These are phyloP conservation scores for Eragrostis nindensis DNA, from an alignment of 176 grass and related monocot genomes.

Conservation along the genomic window DNA sequence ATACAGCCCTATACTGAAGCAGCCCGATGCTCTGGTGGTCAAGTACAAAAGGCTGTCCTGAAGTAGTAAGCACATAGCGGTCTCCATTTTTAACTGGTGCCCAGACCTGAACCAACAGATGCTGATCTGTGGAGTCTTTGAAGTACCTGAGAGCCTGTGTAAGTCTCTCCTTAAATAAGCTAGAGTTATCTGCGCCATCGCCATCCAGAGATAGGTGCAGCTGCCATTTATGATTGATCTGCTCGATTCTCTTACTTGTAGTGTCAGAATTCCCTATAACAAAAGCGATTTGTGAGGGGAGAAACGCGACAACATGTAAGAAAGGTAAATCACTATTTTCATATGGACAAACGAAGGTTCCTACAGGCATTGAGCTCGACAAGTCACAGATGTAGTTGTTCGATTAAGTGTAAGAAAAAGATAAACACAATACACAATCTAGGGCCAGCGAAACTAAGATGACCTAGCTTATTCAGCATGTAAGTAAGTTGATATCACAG, in stretches of 20 bases:
- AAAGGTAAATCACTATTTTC: slow-evolving; percentile 33
- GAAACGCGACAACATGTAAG: slow-evolving; percentile 18
- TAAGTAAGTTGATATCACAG: slow-evolving; percentile 31
- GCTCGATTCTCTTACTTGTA: slow-evolving; percentile 49
- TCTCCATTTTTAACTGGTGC: slow-evolving; percentile 87
- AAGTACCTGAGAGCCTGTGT: slow-evolving; percentile 86
- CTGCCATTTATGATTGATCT: slow-evolving; percentile 52
- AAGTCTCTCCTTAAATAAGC: slow-evolving; percentile 78
- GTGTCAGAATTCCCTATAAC: slow-evolving; percentile 55
- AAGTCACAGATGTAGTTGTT: background rate
- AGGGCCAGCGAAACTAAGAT: slow-evolving; percentile 1
- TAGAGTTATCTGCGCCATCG: slow-evolving; percentile 49
- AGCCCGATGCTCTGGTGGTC: slow-evolving; percentile 70
- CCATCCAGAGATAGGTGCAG: slow-evolving; percentile 58
- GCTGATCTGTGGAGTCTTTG: slow-evolving; percentile 92
- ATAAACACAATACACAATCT: background rate
- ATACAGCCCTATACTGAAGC: slow-evolving; percentile 90
- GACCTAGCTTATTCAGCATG: slow-evolving; percentile 18
- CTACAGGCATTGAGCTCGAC: background rate
- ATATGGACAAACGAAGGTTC: background rate
- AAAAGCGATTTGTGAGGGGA: slow-evolving; percentile 28
- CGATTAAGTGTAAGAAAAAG: slow-evolving; percentile 20
- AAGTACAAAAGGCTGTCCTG: slow-evolving; percentile 92
- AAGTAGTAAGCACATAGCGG: slow-evolving; percentile 86
- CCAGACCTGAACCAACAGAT: slow-evolving; percentile 92